Percentiles rank a stretch among this genome's conserved stretches.
Evolutionary conservation across 352 stramenopile species (phyloP).

Genomic region (Blastocystis sp.): DNA sequence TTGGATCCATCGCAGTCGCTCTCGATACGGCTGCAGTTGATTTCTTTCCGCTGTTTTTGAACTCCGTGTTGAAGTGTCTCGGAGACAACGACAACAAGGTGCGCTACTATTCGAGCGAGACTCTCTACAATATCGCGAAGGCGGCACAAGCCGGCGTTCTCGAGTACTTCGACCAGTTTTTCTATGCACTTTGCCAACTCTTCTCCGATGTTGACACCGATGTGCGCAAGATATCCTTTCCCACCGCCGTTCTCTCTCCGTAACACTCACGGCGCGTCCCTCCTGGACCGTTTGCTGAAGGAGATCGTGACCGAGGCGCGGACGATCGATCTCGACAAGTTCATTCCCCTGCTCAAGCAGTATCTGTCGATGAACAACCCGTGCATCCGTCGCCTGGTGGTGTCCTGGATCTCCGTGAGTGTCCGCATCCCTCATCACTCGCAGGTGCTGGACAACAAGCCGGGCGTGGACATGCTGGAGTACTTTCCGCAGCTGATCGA

Average conservation of each 20-base stretch:
- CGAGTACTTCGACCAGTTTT: constrained; percentile 80
- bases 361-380: constrained; percentile 80
- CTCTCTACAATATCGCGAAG: constrained; percentile 79
- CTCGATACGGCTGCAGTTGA: constrained; percentile 76
- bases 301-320: constrained; percentile 79
- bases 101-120: constrained; percentile 73
- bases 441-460: constrained; percentile 42
- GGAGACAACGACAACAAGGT: constrained; percentile 76
- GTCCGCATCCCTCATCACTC: not conserved
- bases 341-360: constrained; percentile 77
- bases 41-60: constrained; percentile 73
- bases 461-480: constrained; percentile 39
- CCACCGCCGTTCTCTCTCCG: not conserved
- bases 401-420: constrained; percentile 54
- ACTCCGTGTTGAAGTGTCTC: constrained; percentile 76
- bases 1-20: constrained; percentile 73
- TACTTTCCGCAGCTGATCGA: constrained; percentile 55
- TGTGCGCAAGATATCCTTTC: constrained; percentile 69
- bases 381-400: constrained; percentile 75
- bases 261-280: constrained; percentile 65
- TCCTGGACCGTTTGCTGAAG: constrained; percentile 75
- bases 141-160: constrained; percentile 72
- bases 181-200: constrained; percentile 66
- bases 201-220: constrained; percentile 78
- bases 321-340: constrained; percentile 78